Base-by-base conservation (phyloP, 345 rosid genomes). In the Physaria fendleri region DNA sequence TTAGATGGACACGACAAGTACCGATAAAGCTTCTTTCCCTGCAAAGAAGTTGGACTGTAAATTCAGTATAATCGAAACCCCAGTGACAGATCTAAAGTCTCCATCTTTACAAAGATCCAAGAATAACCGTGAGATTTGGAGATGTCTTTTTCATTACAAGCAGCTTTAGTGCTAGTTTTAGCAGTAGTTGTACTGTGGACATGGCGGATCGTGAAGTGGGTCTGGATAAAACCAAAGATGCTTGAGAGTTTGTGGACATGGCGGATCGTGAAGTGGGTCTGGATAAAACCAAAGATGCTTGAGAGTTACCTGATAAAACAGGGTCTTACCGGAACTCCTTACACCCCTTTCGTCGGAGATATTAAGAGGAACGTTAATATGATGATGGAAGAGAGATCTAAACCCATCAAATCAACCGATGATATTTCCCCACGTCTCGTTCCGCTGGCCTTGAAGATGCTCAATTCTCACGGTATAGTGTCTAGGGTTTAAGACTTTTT, bases 181-280 rank as follows among this genome's bases (percentile, higher is more conserved):
- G 33, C 45, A 11, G 42, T 42, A 7, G 43, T 15, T 5, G 42
- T 44, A 49, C 24, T 72, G 27, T 66, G 71, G 76, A 28, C 59
- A 61, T 72, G 72, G 82, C 74, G 57, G 60, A 23, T 72, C 1
- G 22, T 72, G 50, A 67, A 69, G 17, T 65, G 78, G 81, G 64
- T 76, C 1, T 79, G 81, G 85, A 56, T 84, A 27, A 66, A 43
- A 63, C 91, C 85, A 0, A 78, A 50, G 76, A 72, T 29, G 62
- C 68, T 82, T 1, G 87, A 79, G n/a, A n/a, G n/a, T n/a, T n/a
- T n/a, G n/a, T n/a, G n/a, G n/a, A n/a, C n/a, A n/a, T n/a, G n/a
- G n/a, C n/a, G n/a, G n/a, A n/a, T n/a, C n/a, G n/a, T n/a, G n/a
- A n/a, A n/a, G n/a, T n/a, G n/a, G n/a, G n/a, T n/a, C n/a, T n/a